A percentile compares a stretch with the other conserved stretches of the same genome.
phyloP scores from a whole-genome alignment of 169 alveolate genomes.

The Babesia bigemina region DNA sequence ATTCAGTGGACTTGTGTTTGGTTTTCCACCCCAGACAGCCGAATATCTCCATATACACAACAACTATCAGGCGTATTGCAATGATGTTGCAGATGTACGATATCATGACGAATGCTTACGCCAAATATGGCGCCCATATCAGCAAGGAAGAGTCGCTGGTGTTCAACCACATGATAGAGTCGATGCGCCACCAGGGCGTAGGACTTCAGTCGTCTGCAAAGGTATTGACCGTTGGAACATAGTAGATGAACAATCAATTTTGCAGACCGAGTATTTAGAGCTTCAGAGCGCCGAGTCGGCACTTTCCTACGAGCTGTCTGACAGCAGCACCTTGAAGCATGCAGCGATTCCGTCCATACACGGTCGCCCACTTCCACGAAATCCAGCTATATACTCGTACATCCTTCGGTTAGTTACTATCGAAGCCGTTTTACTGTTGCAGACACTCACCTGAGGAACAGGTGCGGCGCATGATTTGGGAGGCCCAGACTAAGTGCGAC shows the following conservation, averaged over 20 bases:
- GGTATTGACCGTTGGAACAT: slow-evolving; percentile 40
- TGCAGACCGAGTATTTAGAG: slow-evolving; percentile 18
- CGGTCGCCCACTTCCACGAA: slow-evolving; percentile 26
- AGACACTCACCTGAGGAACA: slow-evolving; percentile 42
- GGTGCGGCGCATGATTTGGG: slow-evolving; percentile 45
- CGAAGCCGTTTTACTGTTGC: background rate
- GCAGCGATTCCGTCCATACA: slow-evolving; percentile 10
- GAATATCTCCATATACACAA: no score
- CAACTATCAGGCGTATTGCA: no score
- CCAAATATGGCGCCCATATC: slow-evolving; percentile 16
- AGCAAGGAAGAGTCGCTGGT: slow-evolving; percentile 71
- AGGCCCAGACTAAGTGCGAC: slow-evolving; percentile 50
- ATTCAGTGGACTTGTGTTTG: no score
- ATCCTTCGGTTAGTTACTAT: slow-evolving; percentile 21
- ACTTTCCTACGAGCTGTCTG: slow-evolving; percentile 45
- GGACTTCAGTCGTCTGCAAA: slow-evolving; percentile 54
- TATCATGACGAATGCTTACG: slow-evolving; percentile 46
- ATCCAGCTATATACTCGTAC: slow-evolving; percentile 24
- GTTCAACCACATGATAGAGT: slow-evolving; percentile 72
- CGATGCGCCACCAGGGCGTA: slow-evolving; percentile 81
- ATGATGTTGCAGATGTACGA: slow-evolving; percentile 59
- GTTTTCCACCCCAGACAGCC: no score
- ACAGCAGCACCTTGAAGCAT: slow-evolving; percentile 32
- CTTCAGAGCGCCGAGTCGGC: slow-evolving; percentile 40
- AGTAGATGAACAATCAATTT: background rate